Percentiles rank a stretch among this genome's conserved stretches.
These are phyloP conservation scores for Beta lomatogona DNA, from an alignment of 179 eudicot species.

Conservation along the genomic window DNA sequence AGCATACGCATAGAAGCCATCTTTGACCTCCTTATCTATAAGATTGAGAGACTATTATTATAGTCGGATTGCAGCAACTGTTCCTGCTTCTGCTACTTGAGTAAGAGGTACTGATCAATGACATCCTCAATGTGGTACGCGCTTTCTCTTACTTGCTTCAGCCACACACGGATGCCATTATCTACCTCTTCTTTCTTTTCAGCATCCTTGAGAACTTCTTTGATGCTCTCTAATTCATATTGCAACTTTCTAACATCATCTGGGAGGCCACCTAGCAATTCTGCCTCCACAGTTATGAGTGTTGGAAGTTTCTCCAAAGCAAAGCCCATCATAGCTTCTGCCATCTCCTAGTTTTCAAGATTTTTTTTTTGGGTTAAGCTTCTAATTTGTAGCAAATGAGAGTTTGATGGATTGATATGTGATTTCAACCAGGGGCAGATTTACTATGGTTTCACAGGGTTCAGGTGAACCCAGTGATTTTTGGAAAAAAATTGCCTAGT, in stretches of 20 bases:
- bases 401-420: too few species aligned
- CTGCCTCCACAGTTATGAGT: not conserved
- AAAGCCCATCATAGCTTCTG: not conserved
- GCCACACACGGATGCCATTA: not conserved
- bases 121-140: not conserved
- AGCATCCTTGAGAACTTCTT: not conserved
- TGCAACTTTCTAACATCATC: not conserved
- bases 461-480: too few species aligned
- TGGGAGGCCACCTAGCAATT: not conserved
- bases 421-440: too few species aligned
- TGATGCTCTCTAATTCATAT: not conserved
- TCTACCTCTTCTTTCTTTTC: not conserved
- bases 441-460: too few species aligned
- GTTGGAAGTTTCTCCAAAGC: not conserved
- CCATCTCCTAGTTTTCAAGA: not conserved
- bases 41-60: too few species aligned
- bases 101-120: not conserved
- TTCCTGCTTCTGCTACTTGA: not conserved
- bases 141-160: not conserved
- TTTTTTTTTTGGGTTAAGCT: too few species aligned
- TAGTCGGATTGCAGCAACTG: not conserved
- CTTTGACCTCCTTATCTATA: too few species aligned
- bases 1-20: too few species aligned
- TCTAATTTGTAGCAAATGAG: too few species aligned
- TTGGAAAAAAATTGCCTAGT: too few species aligned